These are phyloP conservation scores for Fragaria nilgerrensis DNA, from an alignment of 306 rosid genomes.

Conservation along the genomic window DNA sequence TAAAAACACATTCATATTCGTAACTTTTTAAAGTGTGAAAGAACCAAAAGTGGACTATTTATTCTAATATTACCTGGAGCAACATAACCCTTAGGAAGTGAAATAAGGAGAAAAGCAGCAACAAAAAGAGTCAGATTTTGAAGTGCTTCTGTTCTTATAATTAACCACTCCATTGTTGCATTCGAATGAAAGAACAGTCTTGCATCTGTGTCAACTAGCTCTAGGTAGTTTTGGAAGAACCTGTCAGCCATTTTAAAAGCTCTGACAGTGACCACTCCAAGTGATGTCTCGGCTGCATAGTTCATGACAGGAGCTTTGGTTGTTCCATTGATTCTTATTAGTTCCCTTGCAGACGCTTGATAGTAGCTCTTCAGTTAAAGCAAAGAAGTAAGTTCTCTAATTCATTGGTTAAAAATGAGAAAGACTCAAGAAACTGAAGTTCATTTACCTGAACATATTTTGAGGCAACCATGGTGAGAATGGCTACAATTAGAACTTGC, in stretches of 20 bases:
- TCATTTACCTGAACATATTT: slow-evolving; percentile 49
- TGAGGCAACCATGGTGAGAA: slow-evolving; percentile 51
- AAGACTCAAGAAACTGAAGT: neutral
- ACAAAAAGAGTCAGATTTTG: slow-evolving; percentile 64
- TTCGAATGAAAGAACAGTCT: slow-evolving; percentile 60
- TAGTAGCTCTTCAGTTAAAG: slow-evolving; percentile 48
- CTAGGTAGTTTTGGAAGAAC: slow-evolving; percentile 53
- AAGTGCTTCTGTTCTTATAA: slow-evolving; percentile 63
- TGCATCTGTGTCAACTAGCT: slow-evolving; percentile 71
- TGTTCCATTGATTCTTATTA: slow-evolving; percentile 80
- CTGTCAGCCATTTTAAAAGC: slow-evolving; percentile 51
- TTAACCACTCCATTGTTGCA: slow-evolving; percentile 61
- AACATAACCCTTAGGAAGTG: slow-evolving; percentile 56
- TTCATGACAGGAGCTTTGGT: slow-evolving; percentile 88
- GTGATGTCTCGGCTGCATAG: slow-evolving; percentile 73
- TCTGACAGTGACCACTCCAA: slow-evolving; percentile 76
- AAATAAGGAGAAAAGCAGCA: slow-evolving; percentile 53
- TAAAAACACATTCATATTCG: neutral
- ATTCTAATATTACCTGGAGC: slow-evolving; percentile 42
- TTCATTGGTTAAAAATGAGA: neutral
- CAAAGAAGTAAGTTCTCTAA: neutral
- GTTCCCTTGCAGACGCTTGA: slow-evolving; percentile 70
- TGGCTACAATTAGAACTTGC: slow-evolving; percentile 70
- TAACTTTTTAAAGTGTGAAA: neutral
- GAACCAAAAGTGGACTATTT: neutral